A percentile compares a stretch with the other conserved stretches of the same genome.
Evolutionary conservation across 768 basidiomycete species (phyloP).

Genomic region (Ramaria sp.): DNA sequence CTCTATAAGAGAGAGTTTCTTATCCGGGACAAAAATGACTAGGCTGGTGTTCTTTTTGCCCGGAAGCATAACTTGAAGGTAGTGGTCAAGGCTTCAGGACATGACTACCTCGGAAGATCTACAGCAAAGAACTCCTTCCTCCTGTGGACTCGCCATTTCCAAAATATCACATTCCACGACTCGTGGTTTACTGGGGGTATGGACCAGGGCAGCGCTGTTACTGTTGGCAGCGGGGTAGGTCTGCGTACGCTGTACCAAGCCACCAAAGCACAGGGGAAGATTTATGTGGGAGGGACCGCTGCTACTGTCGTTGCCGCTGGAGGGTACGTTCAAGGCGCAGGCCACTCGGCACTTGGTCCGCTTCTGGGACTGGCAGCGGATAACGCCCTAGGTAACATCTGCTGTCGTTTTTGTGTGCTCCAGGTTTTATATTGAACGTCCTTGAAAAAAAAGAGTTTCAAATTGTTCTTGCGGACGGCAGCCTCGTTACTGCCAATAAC

Average conservation of each 20-base stretch:
- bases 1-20: background rate
- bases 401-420: background rate
- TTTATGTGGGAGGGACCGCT: constrained; percentile 19
- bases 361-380: constrained; percentile 20
- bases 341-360: constrained; percentile 20
- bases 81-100: constrained; percentile 23
- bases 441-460: constrained; percentile 17
- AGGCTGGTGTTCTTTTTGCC: constrained; percentile 23
- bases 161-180: constrained; percentile 22
- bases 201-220: constrained; percentile 19
- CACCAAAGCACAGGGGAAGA: constrained; percentile 15
- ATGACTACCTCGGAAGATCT: constrained; percentile 35
- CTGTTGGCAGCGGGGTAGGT: constrained; percentile 21
- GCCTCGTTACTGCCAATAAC: constrained; percentile 17
- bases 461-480: constrained; percentile 22
- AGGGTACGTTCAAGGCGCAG: constrained; percentile 24
- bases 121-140: constrained; percentile 29
- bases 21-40: background rate
- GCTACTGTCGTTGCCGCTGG: constrained; percentile 22
- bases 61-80: constrained; percentile 20
- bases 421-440: background rate
- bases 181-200: constrained; percentile 12
- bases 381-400: constrained; percentile 16
- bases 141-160: constrained; percentile 29
- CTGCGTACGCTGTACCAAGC: constrained; percentile 16